Conservation (phyloP, 2,329 filamentous ascomycete genomes). For the Mycocentrospora acerina region DNA sequence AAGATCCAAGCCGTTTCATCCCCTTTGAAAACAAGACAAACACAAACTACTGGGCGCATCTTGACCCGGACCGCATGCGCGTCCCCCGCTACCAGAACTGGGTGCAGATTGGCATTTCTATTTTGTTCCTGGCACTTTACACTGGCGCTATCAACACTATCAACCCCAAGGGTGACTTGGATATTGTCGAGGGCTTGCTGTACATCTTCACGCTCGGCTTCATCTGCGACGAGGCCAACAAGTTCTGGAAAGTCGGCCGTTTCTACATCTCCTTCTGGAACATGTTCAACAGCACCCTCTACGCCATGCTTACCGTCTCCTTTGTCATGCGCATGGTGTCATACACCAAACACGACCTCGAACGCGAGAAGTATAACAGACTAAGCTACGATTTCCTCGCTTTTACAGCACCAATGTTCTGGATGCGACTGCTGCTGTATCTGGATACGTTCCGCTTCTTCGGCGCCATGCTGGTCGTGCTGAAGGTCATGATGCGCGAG, state of each 20-base stretch:
- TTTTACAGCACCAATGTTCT: constrained; percentile 94
- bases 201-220: constrained; percentile 93
- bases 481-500: constrained; percentile 69
- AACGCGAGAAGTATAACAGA: constrained; percentile 67
- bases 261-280: constrained; percentile 97
- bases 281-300: constrained; percentile 84
- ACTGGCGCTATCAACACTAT: constrained; percentile 93
- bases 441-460: constrained; percentile 95
- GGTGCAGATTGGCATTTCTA: constrained; percentile 79
- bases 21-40: constrained; percentile 83
- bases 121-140: constrained; percentile 82
- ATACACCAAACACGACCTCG: constrained; percentile 53
- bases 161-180: constrained; percentile 80
- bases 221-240: constrained; percentile 81
- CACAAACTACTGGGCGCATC: constrained; percentile 73
- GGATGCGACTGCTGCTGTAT: constrained; percentile 88
- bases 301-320: constrained; percentile 74
- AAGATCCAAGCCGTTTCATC: constrained; percentile 85
- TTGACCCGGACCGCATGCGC: constrained; percentile 93
- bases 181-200: constrained; percentile 77
- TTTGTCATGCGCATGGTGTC: constrained; percentile 75
- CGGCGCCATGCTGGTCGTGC: constrained; percentile 93
- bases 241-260: constrained; percentile 91
- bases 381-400: constrained; percentile 93
- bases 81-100: constrained; percentile 90